Evolutionary conservation across 192 early-diverging fungal species (phyloP).

Genomic region (Entrophospora sp.): DNA sequence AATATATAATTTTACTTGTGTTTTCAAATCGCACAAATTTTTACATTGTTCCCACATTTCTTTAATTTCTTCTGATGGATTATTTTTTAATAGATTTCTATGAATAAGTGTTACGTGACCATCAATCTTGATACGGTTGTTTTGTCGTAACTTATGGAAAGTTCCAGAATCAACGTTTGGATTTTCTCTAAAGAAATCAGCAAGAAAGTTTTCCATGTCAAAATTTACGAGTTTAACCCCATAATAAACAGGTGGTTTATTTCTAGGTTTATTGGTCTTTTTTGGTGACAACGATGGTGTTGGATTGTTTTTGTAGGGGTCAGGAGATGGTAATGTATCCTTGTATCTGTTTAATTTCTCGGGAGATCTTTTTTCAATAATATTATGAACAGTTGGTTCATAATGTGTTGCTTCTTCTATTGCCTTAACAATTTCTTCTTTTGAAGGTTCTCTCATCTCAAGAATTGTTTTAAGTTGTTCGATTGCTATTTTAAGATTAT

Average conservation of each 20-base stretch:
- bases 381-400: constrained; percentile 32
- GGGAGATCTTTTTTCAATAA: constrained; percentile 9
- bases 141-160: constrained; percentile 20
- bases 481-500: constrained; percentile 35
- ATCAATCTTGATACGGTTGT: constrained; percentile 13
- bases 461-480: constrained; percentile 29
- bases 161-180: constrained; percentile 21
- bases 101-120: constrained; percentile 51
- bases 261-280: constrained; percentile 8
- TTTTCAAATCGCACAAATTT: not conserved
- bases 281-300: not conserved
- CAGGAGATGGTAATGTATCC: not conserved
- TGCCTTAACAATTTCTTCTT: constrained; percentile 44
- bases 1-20: constrained; percentile 24
- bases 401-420: constrained; percentile 36
- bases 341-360: not conserved
- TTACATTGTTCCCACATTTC: constrained; percentile 17
- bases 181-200: constrained; percentile 9
- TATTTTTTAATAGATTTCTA: constrained; percentile 18
- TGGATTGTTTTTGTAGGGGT: not conserved
- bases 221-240: constrained; percentile 16
- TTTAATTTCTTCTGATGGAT: not conserved
- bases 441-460: constrained; percentile 23
- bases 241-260: constrained; percentile 22
- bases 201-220: constrained; percentile 20